These are phyloP conservation scores for Drechslerella coelobrocha DNA, from an alignment of 2,329 filamentous ascomycete genomes.

Conservation along the genomic window DNA sequence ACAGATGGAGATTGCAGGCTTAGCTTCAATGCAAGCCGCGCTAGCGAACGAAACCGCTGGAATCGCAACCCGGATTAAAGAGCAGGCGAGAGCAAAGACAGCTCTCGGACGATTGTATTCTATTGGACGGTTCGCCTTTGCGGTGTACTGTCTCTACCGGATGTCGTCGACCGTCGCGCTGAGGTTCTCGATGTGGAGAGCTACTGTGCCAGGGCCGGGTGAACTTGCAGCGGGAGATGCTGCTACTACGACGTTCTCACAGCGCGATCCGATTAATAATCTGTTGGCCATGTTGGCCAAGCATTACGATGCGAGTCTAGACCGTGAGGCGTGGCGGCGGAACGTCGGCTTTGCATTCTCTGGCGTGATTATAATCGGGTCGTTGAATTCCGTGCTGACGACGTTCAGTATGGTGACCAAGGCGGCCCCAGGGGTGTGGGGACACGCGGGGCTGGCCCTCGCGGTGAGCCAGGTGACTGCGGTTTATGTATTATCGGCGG, in stretches of 20 bases:
- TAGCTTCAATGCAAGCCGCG: slow-evolving; percentile 79
- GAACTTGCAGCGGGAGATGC: slow-evolving; percentile 1
- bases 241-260: slow-evolving; percentile 52
- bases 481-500: slow-evolving; percentile 83
- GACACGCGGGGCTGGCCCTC: slow-evolving; percentile 70
- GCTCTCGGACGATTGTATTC: slow-evolving; percentile 70
- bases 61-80: slow-evolving; percentile 69
- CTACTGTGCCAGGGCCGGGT: slow-evolving; percentile 20
- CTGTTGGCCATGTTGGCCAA: slow-evolving; percentile 79
- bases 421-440: slow-evolving; percentile 67
- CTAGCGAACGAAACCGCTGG: slow-evolving; percentile 70
- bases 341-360: slow-evolving; percentile 84
- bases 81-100: slow-evolving; percentile 72
- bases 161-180: slow-evolving; percentile 67
- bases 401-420: slow-evolving; percentile 82
- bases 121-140: slow-evolving; percentile 67
- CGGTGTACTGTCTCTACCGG: slow-evolving; percentile 83
- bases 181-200: slow-evolving; percentile 56
- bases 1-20: slow-evolving; percentile 76
- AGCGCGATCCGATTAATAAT: slow-evolving; percentile 79
- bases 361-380: slow-evolving; percentile 80
- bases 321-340: slow-evolving; percentile 81
- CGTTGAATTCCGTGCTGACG: slow-evolving; percentile 82
- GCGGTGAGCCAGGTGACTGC: slow-evolving; percentile 80
- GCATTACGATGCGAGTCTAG: slow-evolving; percentile 82